Evolutionary conservation across 352 stramenopile species (phyloP), one percentile per base, ranked within the genome.

Genomic region (Globisporangium viniferum): DNA sequence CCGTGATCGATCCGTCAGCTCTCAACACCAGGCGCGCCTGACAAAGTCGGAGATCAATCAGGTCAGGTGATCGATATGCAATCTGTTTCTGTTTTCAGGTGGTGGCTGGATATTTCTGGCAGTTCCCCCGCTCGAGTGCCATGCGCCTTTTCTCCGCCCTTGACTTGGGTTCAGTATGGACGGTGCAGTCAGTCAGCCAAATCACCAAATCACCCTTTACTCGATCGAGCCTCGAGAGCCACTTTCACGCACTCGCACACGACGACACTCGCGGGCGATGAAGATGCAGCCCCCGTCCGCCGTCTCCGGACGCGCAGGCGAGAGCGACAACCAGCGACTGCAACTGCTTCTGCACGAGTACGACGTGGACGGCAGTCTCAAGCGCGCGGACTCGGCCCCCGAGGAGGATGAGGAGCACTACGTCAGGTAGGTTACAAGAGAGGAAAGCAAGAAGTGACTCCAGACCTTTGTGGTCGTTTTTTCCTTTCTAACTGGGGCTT

Each of bases 331-430:
- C 24, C 63, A 63, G 64, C 39, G 12, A 2, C 46, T 51, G 24
- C n/a, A 3, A 14, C 35, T 3, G 33, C 27, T 24, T 24, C 24
- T 35, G 27, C 35, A 58, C 27, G 44, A 39, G 2, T 12, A 31
- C 29, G 57, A 22, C 22, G 51, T 27, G 31, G 39, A 49, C 44
- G 48, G 36, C n/a, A 44, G 62, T 41, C 71, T 75, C 62, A 83
- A 83, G 65, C 75, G 68, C 62, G 4, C 73, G 35, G 72, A 80
- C 48, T 80, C 68, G 27, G 66, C 72, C 31, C 72, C 81, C 35
- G 76, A 77, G 39, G 76, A 77, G 22, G 80, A 86, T 41, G 82
- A 87, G 62, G 85, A 91, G 73, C 72, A 86, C 56, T 86, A 86
- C 33, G 83, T 93, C 48, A 73, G 85, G 85, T 93, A 55, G n/a